Percentiles rank a stretch among this genome's conserved stretches.
phyloP scores from a whole-genome alignment of 1,139 yeast species.

The Suhomyces bolitotheri region DNA sequence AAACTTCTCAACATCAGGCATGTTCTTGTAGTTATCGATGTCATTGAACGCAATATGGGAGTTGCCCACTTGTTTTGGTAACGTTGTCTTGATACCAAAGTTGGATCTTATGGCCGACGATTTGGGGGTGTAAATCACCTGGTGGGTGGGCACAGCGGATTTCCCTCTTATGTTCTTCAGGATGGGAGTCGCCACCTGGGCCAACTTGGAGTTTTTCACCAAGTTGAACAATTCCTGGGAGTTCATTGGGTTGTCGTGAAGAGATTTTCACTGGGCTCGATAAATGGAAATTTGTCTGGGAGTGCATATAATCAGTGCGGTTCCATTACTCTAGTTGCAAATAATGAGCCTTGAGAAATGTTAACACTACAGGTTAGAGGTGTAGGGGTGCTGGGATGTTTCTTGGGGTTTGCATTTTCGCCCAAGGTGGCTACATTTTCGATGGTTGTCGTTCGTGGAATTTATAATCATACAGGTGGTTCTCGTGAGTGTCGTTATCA shows the following conservation, averaged over 20 bases:
- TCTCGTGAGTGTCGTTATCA: too few species aligned
- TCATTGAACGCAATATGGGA: conserved; percentile 47
- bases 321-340: too few species aligned
- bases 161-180: conserved; percentile 34
- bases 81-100: conserved; percentile 46
- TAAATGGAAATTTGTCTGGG: not conserved
- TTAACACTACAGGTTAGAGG: too few species aligned
- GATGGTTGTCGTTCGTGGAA: too few species aligned
- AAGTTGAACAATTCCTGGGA: conserved; percentile 41
- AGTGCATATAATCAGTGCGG: conserved; percentile 1
- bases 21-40: conserved; percentile 43
- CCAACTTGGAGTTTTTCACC: conserved; percentile 44
- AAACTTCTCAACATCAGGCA: conserved; percentile 52
- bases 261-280: conserved; percentile 6
- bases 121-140: conserved; percentile 45
- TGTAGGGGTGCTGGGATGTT: too few species aligned
- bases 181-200: conserved; percentile 50
- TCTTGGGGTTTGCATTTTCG: too few species aligned
- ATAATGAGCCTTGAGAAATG: too few species aligned
- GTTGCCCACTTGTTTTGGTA: conserved; percentile 45
- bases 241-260: conserved; percentile 20
- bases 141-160: conserved; percentile 43
- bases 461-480: too few species aligned
- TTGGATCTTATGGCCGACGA: conserved; percentile 45
- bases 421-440: too few species aligned